Base-by-base conservation (phyloP, 2,329 filamentous ascomycete genomes). In the Rosellinia necatrix region DNA sequence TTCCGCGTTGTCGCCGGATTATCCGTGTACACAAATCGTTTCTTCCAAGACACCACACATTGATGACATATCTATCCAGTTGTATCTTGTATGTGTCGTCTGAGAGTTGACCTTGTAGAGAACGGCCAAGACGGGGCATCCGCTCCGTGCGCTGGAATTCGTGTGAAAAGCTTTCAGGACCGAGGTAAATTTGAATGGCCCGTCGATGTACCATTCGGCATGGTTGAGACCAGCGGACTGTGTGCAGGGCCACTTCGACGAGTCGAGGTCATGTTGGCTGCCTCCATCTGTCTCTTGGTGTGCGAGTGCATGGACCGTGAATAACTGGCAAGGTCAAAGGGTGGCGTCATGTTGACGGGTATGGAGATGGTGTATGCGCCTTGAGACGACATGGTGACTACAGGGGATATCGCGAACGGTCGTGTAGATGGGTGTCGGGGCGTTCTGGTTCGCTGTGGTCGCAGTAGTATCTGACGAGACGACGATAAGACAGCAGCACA, bases 271-370 rank as follows among this genome's bases (percentile, higher is more conserved):
- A 77, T 75, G 10, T 76, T 75, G n/a, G 78, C 77, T 6, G 76
- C 76, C 59, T 87, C 83, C 82, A 88, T 86, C 69, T 86, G 85
- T 53, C 79, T 76, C 75, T 84, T 85, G 59, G 85, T 88, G 73
- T 88, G 83, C 51, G 81, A 77, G 67, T 84, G 82, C 81, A 88
- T 88, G 53, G 77, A 81, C 57, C 78, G 79, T 12, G 84, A 74
- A 64, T 88, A 88, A 3, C 71, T 70, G 6, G 68, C 63, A 38
- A 74, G 64, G 42, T 71, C 70, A 53, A 64, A 42, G 13, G 70
- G 69, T 4, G 69, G 66, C 13, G 68, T 60, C 17, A 66, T 61
- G 17, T 61, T 61, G 19, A 62, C 12, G 4, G 70, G 66, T 63
- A 70, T 66, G 48, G 64, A 34, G 17, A 67, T 63, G 21, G 62